Evolutionary conservation across 2,329 filamentous ascomycete genomes (phyloP), one percentile per base, ranked within the genome.

Genomic region (Zymoseptoria crescenta): DNA sequence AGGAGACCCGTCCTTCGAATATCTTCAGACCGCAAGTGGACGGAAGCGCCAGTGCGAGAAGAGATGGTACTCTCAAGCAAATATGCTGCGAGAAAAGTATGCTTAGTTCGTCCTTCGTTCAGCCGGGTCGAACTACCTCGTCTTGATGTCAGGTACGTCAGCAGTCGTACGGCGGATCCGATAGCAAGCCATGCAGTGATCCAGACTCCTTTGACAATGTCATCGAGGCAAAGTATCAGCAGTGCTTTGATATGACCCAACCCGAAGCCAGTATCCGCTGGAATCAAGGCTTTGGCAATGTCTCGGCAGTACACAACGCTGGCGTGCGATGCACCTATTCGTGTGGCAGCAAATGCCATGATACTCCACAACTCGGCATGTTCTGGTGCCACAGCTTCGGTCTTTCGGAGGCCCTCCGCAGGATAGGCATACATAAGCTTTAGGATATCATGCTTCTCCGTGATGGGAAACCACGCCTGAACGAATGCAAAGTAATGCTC

Each of bases 401-500:
- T 52, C 8, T 70, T 61, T 0, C 63, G 55, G n/a, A 77, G 64
- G 24, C 81, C 59, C 70, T 77, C 58, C 65, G 78, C 54, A 52
- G 79, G 77, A 65, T 82, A 83, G 6, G 78, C 75, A 66, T 84
- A 84, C n/a, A 80, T 81, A 3, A 79, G 74, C 27, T 80, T 80
- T 29, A 87, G 75, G 4, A 89, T 75, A 49, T 81, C 79, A 54
- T 87, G 81, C 62, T 85, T 87, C 63, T 90, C 85, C 9, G 87
- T 77, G 27, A 92, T 84, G 0, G 88, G 88, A 27, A 92, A 79
- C 88, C 88, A 92, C 56, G 82, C 84, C 69, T 91, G 87, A 0
- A 86, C 89, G 65, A 89, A 89, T 1, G 87, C 83, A 60, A 89
- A 88, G 69, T 90, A 91, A 4, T 87, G 79, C 64, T 91, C 86